These are phyloP conservation scores for Straminergon stramineum DNA, from an alignment of 225 moss, liverwort and hornwort species.

Conservation along the genomic window DNA sequence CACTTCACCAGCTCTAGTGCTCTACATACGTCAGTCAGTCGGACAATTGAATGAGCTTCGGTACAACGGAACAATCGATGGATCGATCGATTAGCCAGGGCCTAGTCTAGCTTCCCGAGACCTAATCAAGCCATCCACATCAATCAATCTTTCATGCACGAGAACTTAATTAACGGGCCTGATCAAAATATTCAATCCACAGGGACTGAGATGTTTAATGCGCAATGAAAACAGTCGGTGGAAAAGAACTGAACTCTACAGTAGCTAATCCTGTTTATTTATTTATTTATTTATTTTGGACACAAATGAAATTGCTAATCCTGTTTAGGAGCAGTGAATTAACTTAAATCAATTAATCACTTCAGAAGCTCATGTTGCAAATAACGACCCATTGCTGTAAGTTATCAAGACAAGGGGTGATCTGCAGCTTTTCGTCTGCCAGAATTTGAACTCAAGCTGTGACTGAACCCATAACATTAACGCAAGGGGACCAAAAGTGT, in stretches of 20 bases:
- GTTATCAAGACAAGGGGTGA: no score
- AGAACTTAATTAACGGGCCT: not conserved
- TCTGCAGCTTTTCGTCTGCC: not conserved
- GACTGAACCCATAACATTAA: not conserved
- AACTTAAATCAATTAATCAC: not conserved
- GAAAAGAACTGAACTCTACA: not conserved
- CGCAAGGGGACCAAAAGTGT: no score
- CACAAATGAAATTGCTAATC: no score
- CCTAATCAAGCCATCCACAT: not conserved
- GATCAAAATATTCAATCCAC: no score
- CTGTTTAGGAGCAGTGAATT: not conserved
- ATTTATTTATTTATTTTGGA: no score
- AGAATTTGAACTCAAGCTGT: not conserved
- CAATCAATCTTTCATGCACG: not conserved
- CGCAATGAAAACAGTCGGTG: not conserved
- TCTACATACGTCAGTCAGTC: no score
- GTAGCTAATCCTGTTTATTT: not conserved
- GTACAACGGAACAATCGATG: not conserved
- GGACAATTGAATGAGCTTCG: not conserved
- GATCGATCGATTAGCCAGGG: not conserved
- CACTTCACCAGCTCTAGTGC: no score
- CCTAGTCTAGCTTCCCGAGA: not conserved
- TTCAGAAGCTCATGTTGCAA: not conserved
- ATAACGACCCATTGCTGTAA: not conserved
- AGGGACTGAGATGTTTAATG: not conserved